Evolutionary conservation across 306 rosid species (phyloP).

Genomic region (Quercus agrifolia): DNA sequence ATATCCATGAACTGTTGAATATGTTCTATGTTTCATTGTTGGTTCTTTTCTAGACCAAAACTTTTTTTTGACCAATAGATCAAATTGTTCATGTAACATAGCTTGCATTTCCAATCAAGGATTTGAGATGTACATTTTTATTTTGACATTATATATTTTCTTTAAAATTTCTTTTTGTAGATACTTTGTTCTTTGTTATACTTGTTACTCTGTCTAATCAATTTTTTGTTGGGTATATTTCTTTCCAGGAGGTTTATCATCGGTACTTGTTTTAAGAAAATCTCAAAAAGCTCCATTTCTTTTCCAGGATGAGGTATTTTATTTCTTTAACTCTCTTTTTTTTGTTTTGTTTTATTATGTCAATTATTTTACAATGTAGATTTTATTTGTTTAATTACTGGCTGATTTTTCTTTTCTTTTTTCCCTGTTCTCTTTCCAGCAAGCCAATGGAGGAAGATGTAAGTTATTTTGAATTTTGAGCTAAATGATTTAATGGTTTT

Average conservation of each 20-base stretch:
- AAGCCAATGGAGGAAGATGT: constrained; percentile 90
- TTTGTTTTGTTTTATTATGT: too few species aligned
- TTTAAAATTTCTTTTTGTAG: background rate
- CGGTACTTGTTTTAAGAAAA: background rate
- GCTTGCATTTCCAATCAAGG: background rate
- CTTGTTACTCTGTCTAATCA: background rate
- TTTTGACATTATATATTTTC: background rate
- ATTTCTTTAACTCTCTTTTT: background rate
- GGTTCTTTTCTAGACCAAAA: background rate
- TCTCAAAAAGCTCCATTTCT: background rate
- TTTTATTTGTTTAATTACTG: background rate
- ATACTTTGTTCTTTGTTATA: background rate
- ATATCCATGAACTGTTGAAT: background rate
- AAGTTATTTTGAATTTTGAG: constrained; percentile 31
- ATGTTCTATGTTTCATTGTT: background rate
- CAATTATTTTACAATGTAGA: background rate
- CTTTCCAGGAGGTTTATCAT: background rate
- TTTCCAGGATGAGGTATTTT: constrained; percentile 31
- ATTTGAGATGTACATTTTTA: background rate
- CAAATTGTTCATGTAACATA: background rate
- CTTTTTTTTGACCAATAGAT: too few species aligned
- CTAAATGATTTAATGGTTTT: background rate
- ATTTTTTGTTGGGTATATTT: background rate
- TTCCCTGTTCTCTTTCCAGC: constrained; percentile 18
- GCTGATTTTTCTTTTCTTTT: background rate